Evolutionary conservation across 371 early-diverging fungal genomes (phyloP).

Genomic region (Syncephalastrum monosporum): DNA sequence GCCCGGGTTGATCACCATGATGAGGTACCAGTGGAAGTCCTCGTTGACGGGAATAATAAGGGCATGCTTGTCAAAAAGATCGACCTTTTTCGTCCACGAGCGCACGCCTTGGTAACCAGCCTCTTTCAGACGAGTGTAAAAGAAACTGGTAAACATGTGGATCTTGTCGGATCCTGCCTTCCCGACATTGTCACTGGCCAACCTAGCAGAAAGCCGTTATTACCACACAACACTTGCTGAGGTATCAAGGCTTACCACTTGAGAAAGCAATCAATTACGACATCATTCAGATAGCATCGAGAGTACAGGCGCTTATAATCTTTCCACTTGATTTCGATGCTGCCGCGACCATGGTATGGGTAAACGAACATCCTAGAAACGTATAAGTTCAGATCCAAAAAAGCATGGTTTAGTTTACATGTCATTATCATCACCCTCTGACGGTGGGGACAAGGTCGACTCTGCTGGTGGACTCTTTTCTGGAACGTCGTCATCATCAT

Average conservation of each 20-base stretch:
- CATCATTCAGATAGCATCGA: constrained; percentile 60
- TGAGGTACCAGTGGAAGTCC: constrained; percentile 68
- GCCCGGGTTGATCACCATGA: constrained; percentile 53
- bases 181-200: no score
- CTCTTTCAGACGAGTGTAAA: constrained; percentile 44
- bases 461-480: no score
- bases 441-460: no score
- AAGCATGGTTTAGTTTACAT: no score
- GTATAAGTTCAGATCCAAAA: no score
- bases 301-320: constrained; percentile 47
- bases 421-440: no score
- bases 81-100: constrained; percentile 61
- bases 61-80: constrained; percentile 60
- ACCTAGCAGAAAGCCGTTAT: constrained; percentile 1
- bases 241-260: constrained; percentile 31
- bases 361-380: constrained; percentile 18
- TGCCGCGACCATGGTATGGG: constrained; percentile 18
- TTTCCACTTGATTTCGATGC: constrained; percentile 34
- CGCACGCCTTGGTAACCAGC: constrained; percentile 52
- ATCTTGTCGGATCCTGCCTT: constrained; percentile 14
- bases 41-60: constrained; percentile 69
- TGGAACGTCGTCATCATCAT: no score
- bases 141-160: constrained; percentile 58
- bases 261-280: constrained; percentile 57
- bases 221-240: constrained; percentile 4